Evolutionary conservation across 805 yeast species (phyloP), one percentile per base, ranked within the genome.

Genomic region (Kodamaea jinghongensis): DNA sequence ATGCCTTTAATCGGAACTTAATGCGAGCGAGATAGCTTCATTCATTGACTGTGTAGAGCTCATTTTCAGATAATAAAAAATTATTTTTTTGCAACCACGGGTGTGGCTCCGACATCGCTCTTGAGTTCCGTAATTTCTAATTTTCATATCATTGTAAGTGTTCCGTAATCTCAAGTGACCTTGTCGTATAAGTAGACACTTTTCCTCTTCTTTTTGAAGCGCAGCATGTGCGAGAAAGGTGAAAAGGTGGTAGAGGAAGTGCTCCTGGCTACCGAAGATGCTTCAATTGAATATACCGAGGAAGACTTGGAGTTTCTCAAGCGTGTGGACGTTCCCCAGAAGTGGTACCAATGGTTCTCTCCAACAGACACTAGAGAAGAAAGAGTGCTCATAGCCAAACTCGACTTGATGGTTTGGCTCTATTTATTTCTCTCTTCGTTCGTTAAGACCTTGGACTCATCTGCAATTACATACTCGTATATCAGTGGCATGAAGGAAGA

Each of bases 281-380:
- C 31, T 12, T 22, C 26, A 3, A 11, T 16, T 4, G 43, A 31
- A 13, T 43, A 34, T 14, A 47, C 44, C 7, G 28, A 17, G 11
- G 52, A 48, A 20, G 52, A 48, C 28, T 3, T 44, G 3, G 46
- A 38, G 9, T 48, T 35, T 17, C 31, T 48, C 25, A 25, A 38
- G 5, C 31, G 42, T 8, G 28, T 20, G 15, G 46, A 40, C 4
- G 17, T 38, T 3, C 46, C 44, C 44, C 60, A 47, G 22, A 52
- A 47, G 39, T 56, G 60, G 61, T 56, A 56, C 51, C 50, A 52
- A 31, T 57, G 62, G 62, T 57, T 56, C 31, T 56, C 57, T 16
- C 51, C 48, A 17, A 48, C 49, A 20, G 60, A 56, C 44, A 49
- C 59, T 17, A 53, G 49, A 6, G 59, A 52, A 4, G 61, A 56